Percentiles rank a stretch among this genome's conserved stretches.
Conservation (phyloP, 1,139 yeast genomes). For the Yamadazyma atlantica region DNA sequence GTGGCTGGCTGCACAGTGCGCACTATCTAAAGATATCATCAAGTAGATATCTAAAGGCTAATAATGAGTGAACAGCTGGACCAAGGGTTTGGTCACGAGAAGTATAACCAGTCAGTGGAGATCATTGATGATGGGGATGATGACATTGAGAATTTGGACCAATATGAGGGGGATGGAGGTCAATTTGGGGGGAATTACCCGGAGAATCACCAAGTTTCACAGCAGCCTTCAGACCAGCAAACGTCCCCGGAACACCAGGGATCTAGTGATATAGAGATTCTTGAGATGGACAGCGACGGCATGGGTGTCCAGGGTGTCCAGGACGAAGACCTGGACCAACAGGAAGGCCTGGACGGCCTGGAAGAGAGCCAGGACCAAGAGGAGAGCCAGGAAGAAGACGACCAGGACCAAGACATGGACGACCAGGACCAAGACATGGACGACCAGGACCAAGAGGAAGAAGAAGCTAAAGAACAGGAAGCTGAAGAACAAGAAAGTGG, state of each 20-base stretch:
- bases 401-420: neutral
- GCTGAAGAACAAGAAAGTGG: constrained; percentile 3
- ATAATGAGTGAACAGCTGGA: constrained; percentile 3
- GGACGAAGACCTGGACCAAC: no score
- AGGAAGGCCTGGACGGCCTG: no score
- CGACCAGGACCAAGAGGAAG: constrained; percentile 2
- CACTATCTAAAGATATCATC: no score
- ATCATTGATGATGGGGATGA: constrained; percentile 9
- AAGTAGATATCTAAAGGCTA: no score
- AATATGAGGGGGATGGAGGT: no score
- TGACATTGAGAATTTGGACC: constrained; percentile 12
- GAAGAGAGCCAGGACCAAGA: no score
- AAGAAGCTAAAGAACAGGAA: constrained; percentile 2
- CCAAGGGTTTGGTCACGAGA: neutral
- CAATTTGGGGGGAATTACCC: no score
- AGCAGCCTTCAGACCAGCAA: no score
- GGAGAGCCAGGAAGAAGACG: neutral
- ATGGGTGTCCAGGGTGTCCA: no score
- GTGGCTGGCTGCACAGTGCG: no score
- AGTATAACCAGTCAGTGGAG: constrained; percentile 1
- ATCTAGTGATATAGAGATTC: neutral
- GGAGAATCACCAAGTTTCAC: no score
- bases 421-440: neutral
- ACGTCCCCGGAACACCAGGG: neutral
- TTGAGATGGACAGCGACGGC: neutral